Evolutionary conservation across 2,329 filamentous ascomycete species (phyloP).

Genomic region (Cercospora sojina): DNA sequence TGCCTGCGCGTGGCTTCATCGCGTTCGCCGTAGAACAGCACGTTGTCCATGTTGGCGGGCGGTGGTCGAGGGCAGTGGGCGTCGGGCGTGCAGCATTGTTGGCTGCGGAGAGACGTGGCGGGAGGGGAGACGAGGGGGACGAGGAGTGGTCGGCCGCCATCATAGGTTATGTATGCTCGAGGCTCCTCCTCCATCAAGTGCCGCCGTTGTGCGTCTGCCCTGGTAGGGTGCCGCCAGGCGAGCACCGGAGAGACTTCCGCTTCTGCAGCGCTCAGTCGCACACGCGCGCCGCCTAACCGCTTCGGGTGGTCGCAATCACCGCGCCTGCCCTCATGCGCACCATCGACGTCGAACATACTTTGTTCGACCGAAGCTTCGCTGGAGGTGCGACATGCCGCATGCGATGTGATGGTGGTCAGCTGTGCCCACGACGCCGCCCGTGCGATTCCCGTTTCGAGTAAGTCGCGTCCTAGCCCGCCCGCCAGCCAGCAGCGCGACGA

Average conservation of each 20-base stretch:
- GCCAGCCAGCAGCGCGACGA: not conserved
- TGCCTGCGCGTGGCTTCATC: slow-evolving; percentile 27
- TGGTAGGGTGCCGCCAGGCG: not conserved
- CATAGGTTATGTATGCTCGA: no score
- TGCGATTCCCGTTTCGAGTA: slow-evolving; percentile 9
- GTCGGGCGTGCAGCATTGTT: not conserved
- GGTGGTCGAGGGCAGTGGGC: not conserved
- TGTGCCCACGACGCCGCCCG: not conserved
- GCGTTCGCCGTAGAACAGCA: slow-evolving; percentile 28
- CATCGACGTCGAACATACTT: not conserved
- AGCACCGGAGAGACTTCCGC: slow-evolving; percentile 4
- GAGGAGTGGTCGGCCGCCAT: slow-evolving; percentile 6
- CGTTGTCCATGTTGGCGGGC: slow-evolving; percentile 21
- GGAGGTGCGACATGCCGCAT: not conserved
- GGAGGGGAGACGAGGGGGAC: not conserved
- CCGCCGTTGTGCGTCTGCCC: slow-evolving; percentile 9
- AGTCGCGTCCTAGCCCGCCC: not conserved
- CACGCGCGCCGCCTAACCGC: not conserved
- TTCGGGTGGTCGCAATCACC: slow-evolving; percentile 4
- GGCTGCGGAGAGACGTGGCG: not conserved
- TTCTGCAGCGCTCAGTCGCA: not conserved
- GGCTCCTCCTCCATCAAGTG: slow-evolving; percentile 7
- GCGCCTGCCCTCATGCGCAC: slow-evolving; percentile 5
- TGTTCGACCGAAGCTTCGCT: not conserved
- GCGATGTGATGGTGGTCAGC: not conserved